phyloP scores from a whole-genome alignment of 768 basidiomycete genomes.

The Crassisporium funariophilum region DNA sequence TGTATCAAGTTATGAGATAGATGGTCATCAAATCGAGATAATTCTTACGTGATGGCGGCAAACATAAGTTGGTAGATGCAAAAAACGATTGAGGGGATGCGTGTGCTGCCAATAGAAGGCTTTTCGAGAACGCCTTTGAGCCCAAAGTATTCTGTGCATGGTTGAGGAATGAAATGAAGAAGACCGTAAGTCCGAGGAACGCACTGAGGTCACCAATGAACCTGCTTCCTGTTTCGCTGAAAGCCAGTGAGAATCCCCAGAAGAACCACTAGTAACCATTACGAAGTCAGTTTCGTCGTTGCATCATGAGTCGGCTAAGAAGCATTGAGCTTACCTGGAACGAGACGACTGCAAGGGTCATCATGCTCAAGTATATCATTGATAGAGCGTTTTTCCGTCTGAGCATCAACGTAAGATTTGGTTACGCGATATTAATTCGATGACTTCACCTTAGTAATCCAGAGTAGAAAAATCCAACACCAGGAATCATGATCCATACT shows the following conservation, averaged over 20 bases:
- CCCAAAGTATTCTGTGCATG: slow-evolving; percentile 72
- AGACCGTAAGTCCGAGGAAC: slow-evolving; percentile 22
- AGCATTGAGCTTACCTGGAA: slow-evolving; percentile 64
- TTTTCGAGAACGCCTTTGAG: slow-evolving; percentile 75
- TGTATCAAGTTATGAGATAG: slow-evolving; percentile 14
- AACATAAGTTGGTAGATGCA: slow-evolving; percentile 92
- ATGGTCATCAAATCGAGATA: neutral
- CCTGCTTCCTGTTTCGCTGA: slow-evolving; percentile 69
- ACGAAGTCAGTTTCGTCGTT: neutral
- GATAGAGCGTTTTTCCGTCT: slow-evolving; percentile 92
- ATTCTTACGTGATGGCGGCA: slow-evolving; percentile 77
- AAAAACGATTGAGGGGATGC: slow-evolving; percentile 76
- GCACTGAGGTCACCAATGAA: slow-evolving; percentile 86
- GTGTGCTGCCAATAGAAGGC: slow-evolving; percentile 71
- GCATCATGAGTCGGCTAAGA: neutral
- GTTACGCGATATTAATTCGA: too few relatives aligned
- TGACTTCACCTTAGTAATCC: slow-evolving; percentile 72
- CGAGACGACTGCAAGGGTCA: slow-evolving; percentile 76
- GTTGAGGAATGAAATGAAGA: neutral
- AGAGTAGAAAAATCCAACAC: slow-evolving; percentile 89
- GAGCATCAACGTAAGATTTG: neutral
- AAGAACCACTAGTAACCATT: slow-evolving; percentile 80
- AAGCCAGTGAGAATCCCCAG: slow-evolving; percentile 95
- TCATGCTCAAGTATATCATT: slow-evolving; percentile 85
- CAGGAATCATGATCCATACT: slow-evolving; percentile 86